phyloP scores from a whole-genome alignment of 805 yeast species.

The Monosporozyma servazzii region DNA sequence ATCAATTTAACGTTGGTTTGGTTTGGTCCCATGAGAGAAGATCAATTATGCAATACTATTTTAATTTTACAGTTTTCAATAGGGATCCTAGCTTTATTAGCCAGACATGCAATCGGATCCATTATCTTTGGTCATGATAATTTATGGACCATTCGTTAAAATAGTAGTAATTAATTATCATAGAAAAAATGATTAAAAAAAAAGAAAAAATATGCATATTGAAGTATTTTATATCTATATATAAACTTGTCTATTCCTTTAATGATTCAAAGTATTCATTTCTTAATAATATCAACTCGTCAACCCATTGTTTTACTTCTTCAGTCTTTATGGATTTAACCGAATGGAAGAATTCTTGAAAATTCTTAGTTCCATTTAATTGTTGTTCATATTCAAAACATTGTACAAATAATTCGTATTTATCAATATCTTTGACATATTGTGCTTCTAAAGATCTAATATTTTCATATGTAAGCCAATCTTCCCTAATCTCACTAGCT shows the following conservation, averaged over 20 bases:
- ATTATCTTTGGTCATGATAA: conserved; percentile 87
- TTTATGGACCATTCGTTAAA: conserved; percentile 32
- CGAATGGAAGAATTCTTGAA: conserved; percentile 63
- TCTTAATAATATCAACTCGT: conserved; percentile 45
- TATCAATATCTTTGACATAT: conserved; percentile 90
- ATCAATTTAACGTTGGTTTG: conserved; percentile 76
- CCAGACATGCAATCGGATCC: conserved; percentile 79
- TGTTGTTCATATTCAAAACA: conserved; percentile 76
- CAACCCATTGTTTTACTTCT: conserved; percentile 63
- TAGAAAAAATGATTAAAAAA: neutral
- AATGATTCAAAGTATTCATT: conserved; percentile 11
- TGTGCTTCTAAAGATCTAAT: conserved; percentile 73
- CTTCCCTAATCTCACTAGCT: conserved; percentile 53
- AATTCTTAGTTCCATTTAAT: conserved; percentile 45
- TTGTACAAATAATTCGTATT: conserved; percentile 76
- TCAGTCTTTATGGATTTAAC: conserved; percentile 53
- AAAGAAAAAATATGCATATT: neutral
- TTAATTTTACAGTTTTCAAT: conserved; percentile 52
- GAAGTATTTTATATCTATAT: neutral
- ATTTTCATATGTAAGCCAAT: conserved; percentile 87
- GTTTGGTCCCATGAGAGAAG: conserved; percentile 89
- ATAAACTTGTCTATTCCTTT: neutral
- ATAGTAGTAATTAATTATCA: neutral
- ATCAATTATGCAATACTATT: conserved; percentile 52
- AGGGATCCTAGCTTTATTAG: conserved; percentile 57